These are phyloP conservation scores for Beauveria australis DNA, from an alignment of 2,329 filamentous ascomycete genomes.

Conservation along the genomic window DNA sequence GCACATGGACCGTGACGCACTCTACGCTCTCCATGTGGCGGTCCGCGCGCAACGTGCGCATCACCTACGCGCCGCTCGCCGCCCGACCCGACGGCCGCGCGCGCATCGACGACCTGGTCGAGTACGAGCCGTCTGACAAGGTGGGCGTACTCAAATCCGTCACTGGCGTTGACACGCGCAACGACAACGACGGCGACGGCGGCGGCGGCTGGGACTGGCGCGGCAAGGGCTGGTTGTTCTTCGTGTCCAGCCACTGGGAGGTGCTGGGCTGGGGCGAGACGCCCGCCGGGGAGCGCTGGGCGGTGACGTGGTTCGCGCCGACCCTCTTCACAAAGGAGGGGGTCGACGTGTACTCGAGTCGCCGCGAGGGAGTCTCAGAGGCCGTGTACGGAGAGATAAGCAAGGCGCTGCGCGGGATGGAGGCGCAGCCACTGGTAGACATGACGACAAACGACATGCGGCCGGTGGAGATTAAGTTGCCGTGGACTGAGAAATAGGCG, in stretches of 20 bases:
- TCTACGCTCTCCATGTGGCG: conserved; percentile 76
- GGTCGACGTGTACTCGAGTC: conserved; percentile 66
- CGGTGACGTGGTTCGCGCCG: conserved; percentile 76
- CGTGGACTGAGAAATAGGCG: conserved; percentile 30
- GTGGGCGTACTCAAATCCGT: conserved; percentile 49
- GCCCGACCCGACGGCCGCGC: conserved; percentile 28
- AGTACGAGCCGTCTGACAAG: conserved; percentile 51
- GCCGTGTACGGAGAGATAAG: conserved; percentile 50
- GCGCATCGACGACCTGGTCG: conserved; percentile 63
- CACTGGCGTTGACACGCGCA: conserved; percentile 51
- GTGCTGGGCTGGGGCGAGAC: conserved; percentile 64
- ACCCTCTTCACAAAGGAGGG: conserved; percentile 79
- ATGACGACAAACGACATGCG: conserved; percentile 41
- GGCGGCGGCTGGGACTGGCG: conserved; percentile 59
- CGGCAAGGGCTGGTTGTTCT: conserved; percentile 64
- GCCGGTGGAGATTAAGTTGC: conserved; percentile 43
- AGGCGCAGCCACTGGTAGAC: conserved; percentile 45
- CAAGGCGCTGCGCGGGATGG: conserved; percentile 35
- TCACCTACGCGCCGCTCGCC: conserved; percentile 58
- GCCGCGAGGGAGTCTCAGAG: conserved; percentile 49
- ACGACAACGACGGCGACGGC: conserved; percentile 26
- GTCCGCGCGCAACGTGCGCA: conserved; percentile 68
- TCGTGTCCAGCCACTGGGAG: conserved; percentile 74
- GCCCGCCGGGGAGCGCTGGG: conserved; percentile 51
- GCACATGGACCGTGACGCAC: conserved; percentile 68